Percentiles rank a stretch among this genome's conserved stretches.
Evolutionary conservation across 257 asterid genomes (phyloP).

Genomic region (Solanum medicagineum): DNA sequence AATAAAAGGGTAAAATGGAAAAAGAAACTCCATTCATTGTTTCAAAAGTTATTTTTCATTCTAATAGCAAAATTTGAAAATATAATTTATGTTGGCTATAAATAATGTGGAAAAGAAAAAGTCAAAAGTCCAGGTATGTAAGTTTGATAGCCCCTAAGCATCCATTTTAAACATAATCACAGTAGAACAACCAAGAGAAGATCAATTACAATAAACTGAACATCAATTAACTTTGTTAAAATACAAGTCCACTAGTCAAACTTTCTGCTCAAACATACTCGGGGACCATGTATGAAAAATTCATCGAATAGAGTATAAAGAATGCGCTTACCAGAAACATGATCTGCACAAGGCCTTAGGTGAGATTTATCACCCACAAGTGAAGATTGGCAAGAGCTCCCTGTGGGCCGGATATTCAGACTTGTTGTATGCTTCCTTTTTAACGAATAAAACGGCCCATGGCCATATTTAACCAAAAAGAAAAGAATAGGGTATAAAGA

Average conservation of each 20-base stretch:
- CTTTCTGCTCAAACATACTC: background rate
- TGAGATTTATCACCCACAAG: too few relatives aligned
- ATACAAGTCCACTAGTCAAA: background rate
- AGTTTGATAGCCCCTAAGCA: background rate
- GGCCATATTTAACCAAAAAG: too few relatives aligned
- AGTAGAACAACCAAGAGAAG: background rate
- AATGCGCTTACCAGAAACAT: background rate
- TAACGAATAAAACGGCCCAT: too few relatives aligned
- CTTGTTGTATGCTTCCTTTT: too few relatives aligned
- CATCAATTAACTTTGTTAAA: background rate
- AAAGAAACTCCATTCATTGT: too few relatives aligned
- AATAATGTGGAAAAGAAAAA: background rate
- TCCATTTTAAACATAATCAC: background rate
- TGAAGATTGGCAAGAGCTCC: too few relatives aligned
- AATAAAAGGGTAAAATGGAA: too few relatives aligned
- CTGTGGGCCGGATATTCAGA: too few relatives aligned
- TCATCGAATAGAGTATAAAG: background rate
- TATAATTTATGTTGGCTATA: background rate
- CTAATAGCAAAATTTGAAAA: background rate
- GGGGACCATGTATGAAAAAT: background rate
- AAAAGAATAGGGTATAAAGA: background rate
- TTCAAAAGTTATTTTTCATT: background rate
- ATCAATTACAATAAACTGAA: background rate
- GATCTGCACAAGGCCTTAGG: too few relatives aligned
- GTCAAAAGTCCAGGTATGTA: background rate